Percentiles rank a stretch among this genome's conserved stretches.
These are phyloP conservation scores for Lolium multiflorum DNA, from an alignment of 176 grass and related monocot species.

Conservation along the genomic window DNA sequence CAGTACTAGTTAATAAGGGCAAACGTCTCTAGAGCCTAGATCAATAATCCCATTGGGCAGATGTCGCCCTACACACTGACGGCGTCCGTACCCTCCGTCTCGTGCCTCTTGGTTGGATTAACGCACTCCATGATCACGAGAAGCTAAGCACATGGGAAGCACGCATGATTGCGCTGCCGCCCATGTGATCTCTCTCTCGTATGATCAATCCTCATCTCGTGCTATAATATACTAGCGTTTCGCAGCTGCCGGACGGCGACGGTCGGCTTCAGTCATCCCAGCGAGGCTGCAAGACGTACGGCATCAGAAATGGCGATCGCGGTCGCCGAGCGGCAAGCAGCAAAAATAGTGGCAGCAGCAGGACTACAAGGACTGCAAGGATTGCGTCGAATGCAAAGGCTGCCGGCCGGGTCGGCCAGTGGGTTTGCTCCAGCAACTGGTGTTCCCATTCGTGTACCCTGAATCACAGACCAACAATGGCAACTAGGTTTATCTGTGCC, in stretches of 20 bases:
- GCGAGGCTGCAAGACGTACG: too few relatives aligned
- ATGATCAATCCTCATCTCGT: too few relatives aligned
- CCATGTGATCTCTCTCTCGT: too few relatives aligned
- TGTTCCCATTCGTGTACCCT: background rate
- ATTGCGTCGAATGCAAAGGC: too few relatives aligned
- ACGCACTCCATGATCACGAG: background rate
- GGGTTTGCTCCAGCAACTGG: background rate
- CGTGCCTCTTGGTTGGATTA: background rate
- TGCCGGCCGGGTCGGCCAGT: background rate
- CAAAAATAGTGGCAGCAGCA: background rate
- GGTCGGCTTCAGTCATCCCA: too few relatives aligned
- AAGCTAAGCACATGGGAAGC: conserved; percentile 25
- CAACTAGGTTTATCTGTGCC: background rate
- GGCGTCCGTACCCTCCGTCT: background rate
- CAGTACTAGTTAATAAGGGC: background rate
- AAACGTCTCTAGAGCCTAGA: background rate
- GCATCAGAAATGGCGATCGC: too few relatives aligned
- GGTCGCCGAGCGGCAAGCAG: background rate
- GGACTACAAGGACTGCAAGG: background rate
- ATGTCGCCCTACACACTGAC: background rate
- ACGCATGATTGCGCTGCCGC: background rate
- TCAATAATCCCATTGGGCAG: background rate
- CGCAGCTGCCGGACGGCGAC: too few relatives aligned
- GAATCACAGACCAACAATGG: background rate
- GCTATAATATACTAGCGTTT: too few relatives aligned